Percentiles rank a stretch among this genome's conserved stretches.
These are phyloP conservation scores for Pseudevernia furfuracea DNA, from an alignment of 495 filamentous ascomycete species.

Conservation along the genomic window DNA sequence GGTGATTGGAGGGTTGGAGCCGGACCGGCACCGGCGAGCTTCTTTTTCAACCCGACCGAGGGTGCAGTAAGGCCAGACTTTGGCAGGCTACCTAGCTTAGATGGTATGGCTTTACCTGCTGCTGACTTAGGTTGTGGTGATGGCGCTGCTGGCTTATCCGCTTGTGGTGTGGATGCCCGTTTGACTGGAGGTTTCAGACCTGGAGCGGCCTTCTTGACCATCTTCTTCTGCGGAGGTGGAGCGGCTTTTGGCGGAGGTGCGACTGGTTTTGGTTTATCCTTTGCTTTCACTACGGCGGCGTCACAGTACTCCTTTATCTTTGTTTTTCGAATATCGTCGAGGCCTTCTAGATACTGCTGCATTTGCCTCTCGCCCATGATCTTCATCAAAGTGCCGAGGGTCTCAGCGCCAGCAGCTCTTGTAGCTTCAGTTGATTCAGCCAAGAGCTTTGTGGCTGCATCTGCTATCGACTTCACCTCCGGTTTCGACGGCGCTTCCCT, in stretches of 20 bases:
- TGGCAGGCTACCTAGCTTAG: conserved; percentile 56
- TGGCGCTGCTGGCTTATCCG: conserved; percentile 40
- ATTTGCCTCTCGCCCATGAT: conserved; percentile 97
- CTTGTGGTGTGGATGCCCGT: conserved; percentile 48
- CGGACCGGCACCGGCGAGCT: conserved; percentile 50
- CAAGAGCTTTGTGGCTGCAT: conserved; percentile 77
- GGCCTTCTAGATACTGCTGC: conserved; percentile 85
- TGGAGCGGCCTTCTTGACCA: conserved; percentile 46
- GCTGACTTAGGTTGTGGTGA: conserved; percentile 52
- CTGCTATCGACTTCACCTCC: conserved; percentile 78
- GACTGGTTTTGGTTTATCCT: conserved; percentile 86
- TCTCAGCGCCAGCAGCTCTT: conserved; percentile 81
- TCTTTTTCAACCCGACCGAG: conserved; percentile 62
- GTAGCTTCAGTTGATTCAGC: conserved; percentile 80
- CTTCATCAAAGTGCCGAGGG: conserved; percentile 94
- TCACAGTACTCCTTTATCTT: conserved; percentile 97
- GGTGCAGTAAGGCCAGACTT: conserved; percentile 57
- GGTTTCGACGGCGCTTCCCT: conserved; percentile 72
- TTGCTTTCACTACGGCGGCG: conserved; percentile 88
- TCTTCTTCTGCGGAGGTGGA: conserved; percentile 31
- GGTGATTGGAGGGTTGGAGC: conserved; percentile 50
- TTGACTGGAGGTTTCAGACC: conserved; percentile 49
- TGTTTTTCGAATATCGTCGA: conserved; percentile 91
- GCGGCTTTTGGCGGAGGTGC: conserved; percentile 55
- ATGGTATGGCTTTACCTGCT: conserved; percentile 46